phyloP scores from a whole-genome alignment of 1,284 basidiomycete genomes.

The Cystobasidium pallidum region DNA sequence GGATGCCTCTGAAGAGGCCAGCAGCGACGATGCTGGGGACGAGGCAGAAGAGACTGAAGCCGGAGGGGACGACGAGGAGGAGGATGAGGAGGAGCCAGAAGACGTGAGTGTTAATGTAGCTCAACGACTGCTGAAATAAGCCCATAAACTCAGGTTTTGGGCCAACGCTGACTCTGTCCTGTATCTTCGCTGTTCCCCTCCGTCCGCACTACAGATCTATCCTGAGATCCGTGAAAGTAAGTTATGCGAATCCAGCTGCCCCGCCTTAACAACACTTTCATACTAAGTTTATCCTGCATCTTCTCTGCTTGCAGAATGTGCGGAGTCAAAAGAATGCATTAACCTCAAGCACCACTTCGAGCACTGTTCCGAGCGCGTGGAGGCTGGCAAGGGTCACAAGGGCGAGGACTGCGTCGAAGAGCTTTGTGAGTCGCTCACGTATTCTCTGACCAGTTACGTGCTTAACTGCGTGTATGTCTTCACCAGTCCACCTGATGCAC shows the following conservation, averaged over 20 bases:
- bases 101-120: constrained; percentile 46
- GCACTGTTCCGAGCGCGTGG: constrained; percentile 85
- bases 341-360: constrained; percentile 79
- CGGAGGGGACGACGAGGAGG: constrained; percentile 44
- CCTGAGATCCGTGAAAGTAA: constrained; percentile 42
- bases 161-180: constrained; percentile 12
- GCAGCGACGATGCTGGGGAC: constrained; percentile 36
- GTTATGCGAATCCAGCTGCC: neutral
- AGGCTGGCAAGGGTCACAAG: constrained; percentile 77
- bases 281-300: neutral
- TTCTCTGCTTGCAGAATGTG: constrained; percentile 63
- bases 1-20: constrained; percentile 31
- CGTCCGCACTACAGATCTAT: constrained; percentile 2
- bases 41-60: constrained; percentile 44
- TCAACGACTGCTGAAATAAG: neutral
- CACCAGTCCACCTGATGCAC: constrained; percentile 53
- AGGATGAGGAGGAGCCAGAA: constrained; percentile 52
- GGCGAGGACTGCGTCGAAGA: constrained; percentile 91
- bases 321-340: constrained; percentile 69
- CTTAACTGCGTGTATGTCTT: constrained; percentile 52
- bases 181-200: neutral
- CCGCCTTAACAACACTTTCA: neutral
- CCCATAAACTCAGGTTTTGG: too few relatives aligned
- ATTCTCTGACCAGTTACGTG: neutral
- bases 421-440: constrained; percentile 57